A percentile compares a stretch with the other conserved stretches of the same genome.
These are phyloP conservation scores for Apiospora aurea DNA, from an alignment of 2,329 filamentous ascomycete genomes.

Conservation along the genomic window DNA sequence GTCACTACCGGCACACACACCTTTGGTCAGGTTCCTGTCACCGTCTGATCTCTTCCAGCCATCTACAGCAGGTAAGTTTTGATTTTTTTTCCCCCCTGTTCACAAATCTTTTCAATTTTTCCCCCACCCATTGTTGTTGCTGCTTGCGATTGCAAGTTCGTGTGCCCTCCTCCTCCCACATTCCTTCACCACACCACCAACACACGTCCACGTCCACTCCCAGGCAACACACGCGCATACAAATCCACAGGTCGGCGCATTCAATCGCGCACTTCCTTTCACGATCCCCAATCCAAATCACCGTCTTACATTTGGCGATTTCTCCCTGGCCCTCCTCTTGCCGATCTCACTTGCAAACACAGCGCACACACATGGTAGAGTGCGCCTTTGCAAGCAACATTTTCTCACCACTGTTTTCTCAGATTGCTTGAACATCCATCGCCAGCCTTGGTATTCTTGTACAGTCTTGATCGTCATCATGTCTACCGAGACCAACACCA, in stretches of 20 bases:
- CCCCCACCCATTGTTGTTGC: not conserved
- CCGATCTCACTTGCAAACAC: not conserved
- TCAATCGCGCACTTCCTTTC: not conserved
- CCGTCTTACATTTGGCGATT: not conserved
- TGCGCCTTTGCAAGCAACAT: not conserved
- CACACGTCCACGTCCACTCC: not conserved
- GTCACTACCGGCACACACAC: not conserved
- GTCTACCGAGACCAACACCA: not conserved
- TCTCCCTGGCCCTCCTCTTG: not conserved
- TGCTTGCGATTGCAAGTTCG: not conserved
- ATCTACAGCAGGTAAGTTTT: constrained; percentile 4
- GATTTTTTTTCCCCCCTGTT: not conserved
- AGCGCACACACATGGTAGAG: not conserved
- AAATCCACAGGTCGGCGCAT: not conserved
- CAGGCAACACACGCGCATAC: not conserved
- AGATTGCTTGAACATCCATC: not conserved
- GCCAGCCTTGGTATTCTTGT: not conserved
- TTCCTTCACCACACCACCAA: constrained; percentile 1
- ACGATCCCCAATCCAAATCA: not conserved
- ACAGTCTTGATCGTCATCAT: not conserved
- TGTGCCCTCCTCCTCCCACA: not conserved
- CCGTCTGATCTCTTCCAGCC: not conserved
- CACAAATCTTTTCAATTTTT: not conserved
- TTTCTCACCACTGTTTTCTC: not conserved
- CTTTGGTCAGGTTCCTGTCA: not conserved